Base-by-base conservation (phyloP, 352 stramenopile species). In the Phytophthora chlamydospora region DNA sequence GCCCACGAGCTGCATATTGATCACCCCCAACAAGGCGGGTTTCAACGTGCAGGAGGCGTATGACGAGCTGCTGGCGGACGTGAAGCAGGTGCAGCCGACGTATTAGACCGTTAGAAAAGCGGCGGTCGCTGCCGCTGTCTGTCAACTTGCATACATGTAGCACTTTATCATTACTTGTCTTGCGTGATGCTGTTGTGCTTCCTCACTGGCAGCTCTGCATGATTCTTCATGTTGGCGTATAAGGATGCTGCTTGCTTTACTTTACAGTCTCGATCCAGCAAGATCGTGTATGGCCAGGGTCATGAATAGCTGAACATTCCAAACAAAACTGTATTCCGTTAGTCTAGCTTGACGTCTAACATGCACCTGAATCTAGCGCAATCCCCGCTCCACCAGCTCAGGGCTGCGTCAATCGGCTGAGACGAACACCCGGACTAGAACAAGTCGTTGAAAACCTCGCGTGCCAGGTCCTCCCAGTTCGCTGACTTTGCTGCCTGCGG, bases 1-100 rank as follows among this genome's bases (percentile, higher is more conserved):
- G 56, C 98, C 98, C 36, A 99, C 98, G 38, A 99, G 95, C 86
- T 98, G 94, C 84, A 98, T 99, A 76, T 78, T 99, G 63, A 91
- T 99, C 55, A 98, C 91, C 42, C 83, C 89, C 29, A 87, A 86
- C 46, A 98, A 98, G 78, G 80, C 91, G 27, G 90, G 90, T 38
- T 97, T 97, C 52, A 90, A 87, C 62, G 88, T 78, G 19, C 79
- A 95, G 65, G 91, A 97, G 19, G 81, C 88, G 21, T 98, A 96
- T 76, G 84, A 97, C 39, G 88, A 98, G 73, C 73, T 97, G 45
- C 62, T 97, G 31, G 75, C 80, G 55, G 89, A 97, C 38, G 86
- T 96, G 49, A 96, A 97, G 76, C 71, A 95, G 72, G 68, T 96
- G 47, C 87, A 95, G 73, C 78, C 79, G 36, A 82, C 80, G 64